Evolutionary conservation across 345 rosid genomes (phyloP).

Genomic region (Raphanus raphanistrum): DNA sequence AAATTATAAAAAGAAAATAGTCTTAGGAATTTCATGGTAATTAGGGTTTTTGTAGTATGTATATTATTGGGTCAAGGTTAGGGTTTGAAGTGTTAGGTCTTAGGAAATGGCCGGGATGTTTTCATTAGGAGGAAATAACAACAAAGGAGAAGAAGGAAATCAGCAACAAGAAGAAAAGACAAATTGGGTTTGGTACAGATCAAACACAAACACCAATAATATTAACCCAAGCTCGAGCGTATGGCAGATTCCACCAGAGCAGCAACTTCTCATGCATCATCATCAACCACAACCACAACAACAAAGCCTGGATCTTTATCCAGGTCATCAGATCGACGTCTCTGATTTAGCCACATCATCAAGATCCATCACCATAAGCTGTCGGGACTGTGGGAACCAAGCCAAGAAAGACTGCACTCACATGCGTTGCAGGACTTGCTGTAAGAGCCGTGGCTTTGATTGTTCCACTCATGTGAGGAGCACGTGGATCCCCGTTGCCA

Average conservation of each 20-base stretch:
- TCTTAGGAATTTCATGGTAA: slow-evolving; percentile 33
- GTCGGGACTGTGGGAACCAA: slow-evolving; percentile 90
- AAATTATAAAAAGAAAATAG: slow-evolving; percentile 2
- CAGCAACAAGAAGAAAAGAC: slow-evolving; percentile 35
- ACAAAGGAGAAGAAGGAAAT: slow-evolving; percentile 31
- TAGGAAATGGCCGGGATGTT: slow-evolving; percentile 64
- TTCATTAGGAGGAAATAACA: slow-evolving; percentile 52
- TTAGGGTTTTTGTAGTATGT: slow-evolving; percentile 41
- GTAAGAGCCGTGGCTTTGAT: slow-evolving; percentile 77
- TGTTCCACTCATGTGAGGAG: slow-evolving; percentile 83
- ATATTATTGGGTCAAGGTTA: slow-evolving; percentile 41
- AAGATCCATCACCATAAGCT: slow-evolving; percentile 48
- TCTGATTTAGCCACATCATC: slow-evolving; percentile 44
- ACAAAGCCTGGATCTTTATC: slow-evolving; percentile 63
- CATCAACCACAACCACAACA: slow-evolving; percentile 28
- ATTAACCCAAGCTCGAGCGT: slow-evolving; percentile 32
- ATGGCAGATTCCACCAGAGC: slow-evolving; percentile 55
- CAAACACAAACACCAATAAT: slow-evolving; percentile 32
- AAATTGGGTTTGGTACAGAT: slow-evolving; percentile 60
- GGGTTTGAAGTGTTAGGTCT: slow-evolving; percentile 43
- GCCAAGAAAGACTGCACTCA: slow-evolving; percentile 80
- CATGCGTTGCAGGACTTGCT: slow-evolving; percentile 82
- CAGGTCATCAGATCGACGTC: slow-evolving; percentile 49
- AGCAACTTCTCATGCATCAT: slow-evolving; percentile 48
- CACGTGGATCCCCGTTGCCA: slow-evolving; percentile 84